phyloP scores from a whole-genome alignment of 2,329 filamentous ascomycete species.

The Colletotrichum euphorbiae region DNA sequence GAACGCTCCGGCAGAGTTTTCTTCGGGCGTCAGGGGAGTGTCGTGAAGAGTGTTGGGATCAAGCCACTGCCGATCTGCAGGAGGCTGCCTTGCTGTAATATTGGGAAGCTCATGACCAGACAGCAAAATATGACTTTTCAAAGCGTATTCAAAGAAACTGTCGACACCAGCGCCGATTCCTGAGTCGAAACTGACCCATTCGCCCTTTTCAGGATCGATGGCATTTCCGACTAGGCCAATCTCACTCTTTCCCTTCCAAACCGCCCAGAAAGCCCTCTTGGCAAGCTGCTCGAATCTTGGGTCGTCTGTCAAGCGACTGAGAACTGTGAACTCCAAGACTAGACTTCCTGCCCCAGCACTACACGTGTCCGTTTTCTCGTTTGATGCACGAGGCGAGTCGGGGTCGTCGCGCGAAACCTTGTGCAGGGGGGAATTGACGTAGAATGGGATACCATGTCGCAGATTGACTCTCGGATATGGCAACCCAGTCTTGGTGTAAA shows the following conservation, averaged over 20 bases:
- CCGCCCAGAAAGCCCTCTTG: conserved; percentile 95
- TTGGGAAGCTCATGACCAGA: conserved; percentile 77
- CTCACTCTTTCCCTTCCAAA: conserved; percentile 89
- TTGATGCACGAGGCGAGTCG: conserved; percentile 52
- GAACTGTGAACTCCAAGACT: conserved; percentile 90
- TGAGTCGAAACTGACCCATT: conserved; percentile 90
- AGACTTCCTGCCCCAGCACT: conserved; percentile 96
- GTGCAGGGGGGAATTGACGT: conserved; percentile 85
- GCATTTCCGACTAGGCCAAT: conserved; percentile 91
- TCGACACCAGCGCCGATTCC: conserved; percentile 97
- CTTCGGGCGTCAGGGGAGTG: conserved; percentile 68
- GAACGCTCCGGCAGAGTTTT: conserved; percentile 82
- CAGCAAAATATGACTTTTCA: conserved; percentile 92
- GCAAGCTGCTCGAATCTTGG: conserved; percentile 88
- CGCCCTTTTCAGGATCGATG: conserved; percentile 89
- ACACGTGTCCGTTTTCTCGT: conserved; percentile 90
- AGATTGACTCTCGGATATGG: conserved; percentile 96
- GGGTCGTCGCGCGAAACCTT: conserved; percentile 59
- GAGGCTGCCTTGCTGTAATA: conserved; percentile 54
- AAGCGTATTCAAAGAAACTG: conserved; percentile 98
- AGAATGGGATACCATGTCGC: conserved; percentile 90
- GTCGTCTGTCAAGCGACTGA: conserved; percentile 90
- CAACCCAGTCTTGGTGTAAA: conserved; percentile 89
- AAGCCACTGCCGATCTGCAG: conserved; percentile 57
- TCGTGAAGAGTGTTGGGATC: conserved; percentile 73